phyloP scores from a whole-genome alignment of 2,329 filamentous ascomycete genomes.

The Sporothrix brasiliensis region DNA sequence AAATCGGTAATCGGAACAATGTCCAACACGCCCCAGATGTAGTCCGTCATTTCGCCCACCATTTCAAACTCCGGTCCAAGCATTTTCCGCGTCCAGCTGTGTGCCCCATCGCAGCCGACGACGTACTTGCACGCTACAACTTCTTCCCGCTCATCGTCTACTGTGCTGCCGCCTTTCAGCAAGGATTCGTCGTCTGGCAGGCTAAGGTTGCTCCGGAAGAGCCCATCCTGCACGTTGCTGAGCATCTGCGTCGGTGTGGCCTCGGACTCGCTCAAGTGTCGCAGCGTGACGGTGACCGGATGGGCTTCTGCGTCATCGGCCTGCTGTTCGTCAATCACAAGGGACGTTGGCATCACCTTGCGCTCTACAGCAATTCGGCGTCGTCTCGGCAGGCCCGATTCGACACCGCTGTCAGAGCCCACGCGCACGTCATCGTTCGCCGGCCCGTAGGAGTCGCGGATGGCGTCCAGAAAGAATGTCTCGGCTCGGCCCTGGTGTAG shows the following conservation, averaged over 20 bases:
- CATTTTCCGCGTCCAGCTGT: conserved; percentile 64
- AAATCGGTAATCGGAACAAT: conserved; percentile 49
- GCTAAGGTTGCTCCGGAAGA: conserved; percentile 59
- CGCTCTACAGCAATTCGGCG: conserved; percentile 55
- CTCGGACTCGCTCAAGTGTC: conserved; percentile 58
- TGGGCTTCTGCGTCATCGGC: conserved; percentile 55
- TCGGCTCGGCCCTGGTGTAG: conserved; percentile 74
- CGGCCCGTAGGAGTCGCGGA: conserved; percentile 33
- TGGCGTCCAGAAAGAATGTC: conserved; percentile 54
- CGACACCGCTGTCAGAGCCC: conserved; percentile 28
- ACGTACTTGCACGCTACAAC: conserved; percentile 63
- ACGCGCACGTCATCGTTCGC: background rate
- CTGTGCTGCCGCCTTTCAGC: no score
- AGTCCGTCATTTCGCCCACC: conserved; percentile 55
- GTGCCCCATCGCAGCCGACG: conserved; percentile 69
- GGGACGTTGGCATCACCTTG: conserved; percentile 56
- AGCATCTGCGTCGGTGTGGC: conserved; percentile 48
- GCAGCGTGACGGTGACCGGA: conserved; percentile 60
- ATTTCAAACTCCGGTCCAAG: conserved; percentile 52
- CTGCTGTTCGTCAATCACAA: conserved; percentile 54
- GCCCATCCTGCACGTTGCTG: conserved; percentile 51
- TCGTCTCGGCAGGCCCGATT: background rate
- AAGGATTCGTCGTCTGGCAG: background rate
- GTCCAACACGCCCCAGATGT: conserved; percentile 49
- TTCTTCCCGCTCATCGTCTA: conserved; percentile 43